phyloP scores from a whole-genome alignment of 2,329 filamentous ascomycete genomes.

The Plenodomus tracheiphilus region DNA sequence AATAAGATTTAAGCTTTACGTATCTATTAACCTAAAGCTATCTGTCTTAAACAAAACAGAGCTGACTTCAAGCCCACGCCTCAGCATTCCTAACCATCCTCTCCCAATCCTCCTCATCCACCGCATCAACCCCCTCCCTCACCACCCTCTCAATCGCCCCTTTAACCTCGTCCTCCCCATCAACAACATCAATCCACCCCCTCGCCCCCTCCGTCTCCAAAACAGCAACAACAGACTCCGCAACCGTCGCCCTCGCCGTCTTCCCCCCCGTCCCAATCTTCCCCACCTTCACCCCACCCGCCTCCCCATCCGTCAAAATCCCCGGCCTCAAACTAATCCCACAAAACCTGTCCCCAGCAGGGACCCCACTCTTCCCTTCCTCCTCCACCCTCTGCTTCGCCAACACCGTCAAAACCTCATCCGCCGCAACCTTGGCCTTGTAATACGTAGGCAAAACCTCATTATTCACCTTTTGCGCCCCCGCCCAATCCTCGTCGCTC shows the following conservation, averaged over 20 bases:
- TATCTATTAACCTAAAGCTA: no score
- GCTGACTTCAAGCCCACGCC: not conserved
- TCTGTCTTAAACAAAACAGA: no score
- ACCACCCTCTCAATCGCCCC: constrained; percentile 53
- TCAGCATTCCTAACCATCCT: constrained; percentile 42
- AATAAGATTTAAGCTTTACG: no score
- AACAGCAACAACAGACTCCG: constrained; percentile 54
- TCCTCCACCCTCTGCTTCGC: constrained; percentile 33
- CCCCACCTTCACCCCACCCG: constrained; percentile 54
- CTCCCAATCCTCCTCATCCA: constrained; percentile 56
- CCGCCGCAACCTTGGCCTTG: constrained; percentile 59
- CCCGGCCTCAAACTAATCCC: constrained; percentile 58
- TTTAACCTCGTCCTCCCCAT: constrained; percentile 53
- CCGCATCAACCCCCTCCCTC: constrained; percentile 50
- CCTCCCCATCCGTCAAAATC: constrained; percentile 52
- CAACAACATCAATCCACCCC: constrained; percentile 59
- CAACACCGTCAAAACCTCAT: constrained; percentile 57
- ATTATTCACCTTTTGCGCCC: constrained; percentile 52
- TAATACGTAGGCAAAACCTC: constrained; percentile 56
- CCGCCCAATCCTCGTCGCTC: constrained; percentile 52
- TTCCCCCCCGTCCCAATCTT: constrained; percentile 48
- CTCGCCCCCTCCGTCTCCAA: constrained; percentile 53
- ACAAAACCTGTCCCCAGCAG: constrained; percentile 46
- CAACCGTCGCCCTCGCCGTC: constrained; percentile 56
- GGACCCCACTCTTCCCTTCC: constrained; percentile 31